phyloP scores from a whole-genome alignment of 495 filamentous ascomycete genomes.

The Stereocaulon alpinum region DNA sequence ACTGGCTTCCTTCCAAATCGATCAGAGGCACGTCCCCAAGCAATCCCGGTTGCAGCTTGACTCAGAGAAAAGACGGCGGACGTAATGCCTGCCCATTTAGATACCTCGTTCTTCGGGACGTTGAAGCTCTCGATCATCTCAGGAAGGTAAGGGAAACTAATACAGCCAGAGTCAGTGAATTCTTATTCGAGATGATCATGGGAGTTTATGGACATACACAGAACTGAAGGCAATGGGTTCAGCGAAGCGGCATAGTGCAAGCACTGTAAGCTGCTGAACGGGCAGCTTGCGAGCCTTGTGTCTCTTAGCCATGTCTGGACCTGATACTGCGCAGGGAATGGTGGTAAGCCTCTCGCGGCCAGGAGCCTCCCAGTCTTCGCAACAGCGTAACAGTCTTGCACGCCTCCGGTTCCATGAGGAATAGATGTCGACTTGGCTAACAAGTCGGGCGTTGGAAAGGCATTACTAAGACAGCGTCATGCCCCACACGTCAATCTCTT shows the following conservation, averaged over 20 bases:
- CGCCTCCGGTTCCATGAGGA: not conserved
- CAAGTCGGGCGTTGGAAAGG: not conserved
- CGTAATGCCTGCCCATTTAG: constrained; percentile 65
- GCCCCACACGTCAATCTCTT: not conserved
- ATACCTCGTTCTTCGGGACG: constrained; percentile 59
- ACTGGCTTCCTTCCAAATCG: constrained; percentile 61
- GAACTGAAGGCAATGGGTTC: constrained; percentile 44
- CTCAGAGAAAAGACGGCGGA: constrained; percentile 62
- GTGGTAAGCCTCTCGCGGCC: not conserved
- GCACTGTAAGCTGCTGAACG: constrained; percentile 45
- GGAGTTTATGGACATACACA: not conserved
- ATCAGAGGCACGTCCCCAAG: constrained; percentile 75
- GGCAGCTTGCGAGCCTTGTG: constrained; percentile 32
- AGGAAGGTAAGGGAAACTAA: constrained; percentile 79
- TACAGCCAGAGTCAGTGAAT: not conserved
- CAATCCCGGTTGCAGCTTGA: constrained; percentile 62
- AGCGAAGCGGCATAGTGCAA: constrained; percentile 67
- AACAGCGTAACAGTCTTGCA: not conserved
- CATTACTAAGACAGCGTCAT: not conserved
- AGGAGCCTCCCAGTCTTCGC: not conserved
- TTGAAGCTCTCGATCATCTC: constrained; percentile 79
- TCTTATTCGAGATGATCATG: not conserved
- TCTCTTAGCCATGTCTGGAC: constrained; percentile 6
- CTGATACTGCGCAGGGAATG: not conserved
- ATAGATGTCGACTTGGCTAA: not conserved